Percentiles rank a stretch among this genome's conserved stretches.
Evolutionary conservation across 163 green algal genomes (phyloP).

Genomic region (Chlorella variabilis): DNA sequence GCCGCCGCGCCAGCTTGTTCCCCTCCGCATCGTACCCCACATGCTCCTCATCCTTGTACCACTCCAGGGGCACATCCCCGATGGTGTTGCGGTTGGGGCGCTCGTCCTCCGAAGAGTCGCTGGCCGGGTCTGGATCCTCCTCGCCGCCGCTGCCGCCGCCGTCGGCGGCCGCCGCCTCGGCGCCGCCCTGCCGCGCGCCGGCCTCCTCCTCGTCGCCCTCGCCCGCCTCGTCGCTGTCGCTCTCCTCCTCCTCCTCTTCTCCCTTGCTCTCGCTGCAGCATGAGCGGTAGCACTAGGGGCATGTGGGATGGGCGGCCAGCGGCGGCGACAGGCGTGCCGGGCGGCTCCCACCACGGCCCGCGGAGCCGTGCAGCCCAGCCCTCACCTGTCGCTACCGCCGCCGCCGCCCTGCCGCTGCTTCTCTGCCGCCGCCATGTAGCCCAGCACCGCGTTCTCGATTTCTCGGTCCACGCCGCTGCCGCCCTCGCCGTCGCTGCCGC

Average conservation of each 20-base stretch:
- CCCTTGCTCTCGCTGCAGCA: not conserved
- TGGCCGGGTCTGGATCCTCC: slow-evolving; percentile 64
- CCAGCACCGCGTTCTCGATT: slow-evolving; percentile 63
- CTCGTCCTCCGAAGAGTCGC: slow-evolving; percentile 92
- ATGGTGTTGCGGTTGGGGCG: slow-evolving; percentile 87
- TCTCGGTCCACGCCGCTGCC: slow-evolving; percentile 54
- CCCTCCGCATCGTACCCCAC: slow-evolving; percentile 82
- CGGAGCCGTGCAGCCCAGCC: too few species aligned
- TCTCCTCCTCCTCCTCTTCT: not conserved
- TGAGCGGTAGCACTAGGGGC: too few species aligned
- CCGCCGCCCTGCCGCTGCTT: slow-evolving; percentile 19
- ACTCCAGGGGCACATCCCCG: slow-evolving; percentile 91
- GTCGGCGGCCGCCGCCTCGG: not conserved
- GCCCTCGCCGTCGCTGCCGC: slow-evolving; percentile 11
- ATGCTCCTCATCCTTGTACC: slow-evolving; percentile 98
- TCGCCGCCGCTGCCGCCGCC: too few species aligned
- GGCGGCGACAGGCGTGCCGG: too few species aligned
- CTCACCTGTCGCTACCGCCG: slow-evolving; percentile 15
- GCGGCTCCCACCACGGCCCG: too few species aligned
- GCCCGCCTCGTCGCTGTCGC: slow-evolving; percentile 18
- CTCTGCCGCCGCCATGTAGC: slow-evolving; percentile 57
- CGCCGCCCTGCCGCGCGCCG: not conserved
- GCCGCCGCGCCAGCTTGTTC: slow-evolving; percentile 51
- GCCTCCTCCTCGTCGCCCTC: slow-evolving; percentile 9
- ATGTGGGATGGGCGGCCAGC: too few species aligned